phyloP scores from a whole-genome alignment of 2,329 filamentous ascomycete species.

The Fusarium sp. region DNA sequence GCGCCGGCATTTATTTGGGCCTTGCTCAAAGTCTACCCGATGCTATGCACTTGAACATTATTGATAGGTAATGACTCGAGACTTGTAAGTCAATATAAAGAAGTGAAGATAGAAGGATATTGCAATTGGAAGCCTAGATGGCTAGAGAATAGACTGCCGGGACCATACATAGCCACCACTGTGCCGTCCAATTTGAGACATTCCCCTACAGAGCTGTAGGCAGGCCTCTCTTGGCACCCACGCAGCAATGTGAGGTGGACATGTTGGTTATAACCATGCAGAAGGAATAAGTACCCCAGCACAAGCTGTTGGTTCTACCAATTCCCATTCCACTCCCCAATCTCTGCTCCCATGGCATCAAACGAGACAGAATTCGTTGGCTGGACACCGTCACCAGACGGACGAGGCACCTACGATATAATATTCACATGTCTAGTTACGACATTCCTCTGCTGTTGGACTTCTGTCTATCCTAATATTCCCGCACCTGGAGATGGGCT shows the following conservation, averaged over 20 bases:
- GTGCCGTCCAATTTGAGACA: not conserved
- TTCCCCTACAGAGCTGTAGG: not conserved
- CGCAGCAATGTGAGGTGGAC: not conserved
- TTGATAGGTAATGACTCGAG: not conserved
- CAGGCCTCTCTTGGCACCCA: not conserved
- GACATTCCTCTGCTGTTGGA: slow-evolving; percentile 28
- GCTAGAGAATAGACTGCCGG: not conserved
- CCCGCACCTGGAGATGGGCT: not conserved
- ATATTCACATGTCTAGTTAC: slow-evolving; percentile 21
- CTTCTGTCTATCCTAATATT: slow-evolving; percentile 24
- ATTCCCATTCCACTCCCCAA: not conserved
- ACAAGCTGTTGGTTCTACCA: not conserved
- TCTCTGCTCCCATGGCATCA: not conserved
- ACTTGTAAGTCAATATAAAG: not conserved
- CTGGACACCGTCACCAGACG: slow-evolving; percentile 21
- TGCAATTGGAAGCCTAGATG: not conserved
- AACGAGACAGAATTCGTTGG: slow-evolving; percentile 13
- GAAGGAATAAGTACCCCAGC: not conserved
- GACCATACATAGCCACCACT: not conserved
- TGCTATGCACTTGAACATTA: accelerated
- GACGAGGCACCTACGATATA: slow-evolving; percentile 28
- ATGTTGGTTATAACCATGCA: not conserved
- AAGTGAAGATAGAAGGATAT: not conserved
- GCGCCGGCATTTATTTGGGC: too few species aligned
- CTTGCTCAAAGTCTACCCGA: not conserved